Base-by-base conservation (phyloP, 2,329 filamentous ascomycete species). In the Aspergillus pseudoglaucus region DNA sequence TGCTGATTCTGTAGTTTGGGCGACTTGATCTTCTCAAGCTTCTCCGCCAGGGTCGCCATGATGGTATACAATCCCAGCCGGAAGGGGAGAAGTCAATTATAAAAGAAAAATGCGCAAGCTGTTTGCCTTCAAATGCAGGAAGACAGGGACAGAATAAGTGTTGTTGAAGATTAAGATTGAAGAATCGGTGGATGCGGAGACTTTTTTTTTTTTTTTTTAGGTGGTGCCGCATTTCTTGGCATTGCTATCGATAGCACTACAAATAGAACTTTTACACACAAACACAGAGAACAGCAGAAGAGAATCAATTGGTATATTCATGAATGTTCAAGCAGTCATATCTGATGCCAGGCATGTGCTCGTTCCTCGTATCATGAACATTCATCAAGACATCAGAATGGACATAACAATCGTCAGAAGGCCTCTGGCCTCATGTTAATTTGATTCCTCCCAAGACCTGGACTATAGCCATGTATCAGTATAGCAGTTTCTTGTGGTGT, bases 1-100 rank as follows among this genome's bases (percentile, higher is more conserved):
- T 95, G 84, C 74, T 96, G 90, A 68, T 88, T 95, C 71, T 97
- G 88, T 62, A 96, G 82, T 72, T 95, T 95, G 48, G 93, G 93
- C 66, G 88, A 93, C 73, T 93, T 88, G 70, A 97, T 96, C 81
- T 94, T 96, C 75, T 91, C 88, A 68, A 98, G 82, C 77, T 90
- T 94, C 77, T 95, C 91, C 68, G 87, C 83, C 63, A 97, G 75
- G 70, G 82, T 82, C 73, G 70, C 68, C 74, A 76, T 76, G 59
- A 60, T 72, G 64, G 58, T 47, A 51, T 47, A 54, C 56, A 53
- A 48, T 52, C 59, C 53, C 56, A 47, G 53, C 54, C 59, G 59
- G 56, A 52, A 50, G 48, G 52, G 46, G 54, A 56, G 59, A 59
- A 57, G 53, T 49, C 51, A 45, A 30, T 5, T 30, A 30, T 10